A percentile compares a stretch with the other conserved stretches of the same genome.
These are phyloP conservation scores for Centrapalus pauciflorus DNA, from an alignment of 129 eudicot genomes.

Conservation along the genomic window DNA sequence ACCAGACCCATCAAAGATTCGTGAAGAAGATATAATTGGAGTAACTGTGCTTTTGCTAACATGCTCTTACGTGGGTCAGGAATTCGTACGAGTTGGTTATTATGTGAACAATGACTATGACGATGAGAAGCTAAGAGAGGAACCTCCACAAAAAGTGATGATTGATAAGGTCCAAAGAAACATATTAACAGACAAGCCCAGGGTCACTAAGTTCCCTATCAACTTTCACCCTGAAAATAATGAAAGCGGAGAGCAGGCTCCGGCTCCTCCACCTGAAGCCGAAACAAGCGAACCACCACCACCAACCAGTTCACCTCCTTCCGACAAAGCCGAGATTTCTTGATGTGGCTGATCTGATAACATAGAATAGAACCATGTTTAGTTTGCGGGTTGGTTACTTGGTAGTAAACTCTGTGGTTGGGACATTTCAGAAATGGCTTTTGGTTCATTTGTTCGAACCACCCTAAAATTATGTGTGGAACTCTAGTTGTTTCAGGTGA, in stretches of 20 bases:
- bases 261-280: conserved; percentile 38
- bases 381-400: no score
- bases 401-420: no score
- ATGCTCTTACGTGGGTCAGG: conserved; percentile 90
- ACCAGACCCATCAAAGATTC: conserved; percentile 86
- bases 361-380: no score
- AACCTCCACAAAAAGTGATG: conserved; percentile 78
- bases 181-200: conserved; percentile 73
- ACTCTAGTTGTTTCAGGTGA: no score
- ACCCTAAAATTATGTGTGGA: no score
- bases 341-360: no score
- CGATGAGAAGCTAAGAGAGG: conserved; percentile 72
- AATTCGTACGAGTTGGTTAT: conserved; percentile 84
- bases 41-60: conserved; percentile 82
- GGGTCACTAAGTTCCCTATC: conserved; percentile 90
- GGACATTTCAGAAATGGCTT: no score
- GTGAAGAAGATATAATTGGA: conserved; percentile 89
- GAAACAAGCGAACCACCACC: conserved; percentile 42
- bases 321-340: no score
- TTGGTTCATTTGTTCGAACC: no score
- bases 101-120: conserved; percentile 91
- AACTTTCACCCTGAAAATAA: conserved; percentile 79
- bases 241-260: conserved; percentile 59
- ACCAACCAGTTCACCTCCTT: conserved; percentile 32
- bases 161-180: conserved; percentile 79